Evolutionary conservation across 805 yeast species (phyloP), one percentile per base, ranked within the genome.

Genomic region (Pichia scutulata): DNA sequence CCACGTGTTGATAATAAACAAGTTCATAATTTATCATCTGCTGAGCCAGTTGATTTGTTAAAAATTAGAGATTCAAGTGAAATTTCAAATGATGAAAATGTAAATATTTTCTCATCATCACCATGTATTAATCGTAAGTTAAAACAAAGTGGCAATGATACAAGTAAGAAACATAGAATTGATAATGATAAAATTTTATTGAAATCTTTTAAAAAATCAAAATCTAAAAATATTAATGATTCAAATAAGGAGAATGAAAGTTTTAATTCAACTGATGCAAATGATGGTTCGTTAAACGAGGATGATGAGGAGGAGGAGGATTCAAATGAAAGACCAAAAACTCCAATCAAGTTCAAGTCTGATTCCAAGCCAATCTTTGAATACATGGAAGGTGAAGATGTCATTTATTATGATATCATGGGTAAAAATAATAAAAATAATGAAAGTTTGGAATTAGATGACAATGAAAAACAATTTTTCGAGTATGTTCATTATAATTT

Each of bases 381-480:
- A 7, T 51, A 50, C 24, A 40, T 51, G 22, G 52, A 49, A 36
- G 53, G 47, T 21, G 62, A 55, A 49, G 43, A 46, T 4, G 52
- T 48, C 1, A 47, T 43, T 8, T 54, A 55, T 26, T 54, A 41
- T 23, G 48, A 55, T 6, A 40, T 47, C 10, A 49, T 56, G 33
- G 46, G 56, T 23, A 55, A 50, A 12, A 10, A 47, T 8, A 37
- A 46, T 10, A 47, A 25, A 2, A 22, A 19, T 16, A 43, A 44
- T 33, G 19, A 33, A 16, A 33, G n/a, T 33, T 16, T 33, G 26
- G 52, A 43, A 47, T 41, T 53, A n/a, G 51, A 54, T 24, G 47
- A 26, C 0, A 52, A 57, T 22, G 60, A 60, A 25, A 39, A 46
- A 19, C 48, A 51, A 13, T 57, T 60, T 28, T 26, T 60, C n/a